Evolutionary conservation across 495 filamentous ascomycete species (phyloP), one percentile per base, ranked within the genome.

Genomic region (Talaromyces borbonicus): DNA sequence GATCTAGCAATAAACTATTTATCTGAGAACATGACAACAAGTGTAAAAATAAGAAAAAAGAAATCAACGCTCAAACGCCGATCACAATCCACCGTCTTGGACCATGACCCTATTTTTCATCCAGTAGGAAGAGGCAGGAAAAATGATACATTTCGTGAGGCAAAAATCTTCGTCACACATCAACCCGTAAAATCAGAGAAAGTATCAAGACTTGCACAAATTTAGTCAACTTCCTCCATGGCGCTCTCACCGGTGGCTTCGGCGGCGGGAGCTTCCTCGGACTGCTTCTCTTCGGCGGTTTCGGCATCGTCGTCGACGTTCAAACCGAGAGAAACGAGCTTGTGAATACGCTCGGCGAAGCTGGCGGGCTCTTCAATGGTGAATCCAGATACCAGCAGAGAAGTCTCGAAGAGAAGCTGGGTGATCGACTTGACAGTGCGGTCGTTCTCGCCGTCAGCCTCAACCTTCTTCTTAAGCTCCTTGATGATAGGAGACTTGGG

Each of bases 301-400:
- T 88, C 85, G 43, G 82, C 77, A 58, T 90, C 84, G 73, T 95
- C 93, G 48, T 96, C 89, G 43, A 97, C 80, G 75, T 97, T 95
- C 59, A 98, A 73, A 56, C 93, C 93, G 33, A 97, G 80, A 47
- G 87, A 87, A 33, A 98, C 90, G 41, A 98, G 87, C 81, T 93
- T 93, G 83, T 98, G 90, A 63, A 98, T 95, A 62, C 92, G 92
- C 77, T 96, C 87, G 50, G 92, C 89, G 65, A 97, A 98, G 66
- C 84, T 81, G 53, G 90, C 87, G 47, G 92, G 92, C 80, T 98
- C 92, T 55, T 98, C 92, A 58, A 98, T 95, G 63, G 92, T 97
- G 82, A 98, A 98, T 57, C 92, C 92, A 47, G 92, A 98, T 56
- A 97, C 92, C 38, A 98, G 73, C 39, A 98, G 86, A 19, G 93